These are phyloP conservation scores for Puccinia triticina DNA, from an alignment of 1,284 basidiomycete genomes.

Conservation along the genomic window DNA sequence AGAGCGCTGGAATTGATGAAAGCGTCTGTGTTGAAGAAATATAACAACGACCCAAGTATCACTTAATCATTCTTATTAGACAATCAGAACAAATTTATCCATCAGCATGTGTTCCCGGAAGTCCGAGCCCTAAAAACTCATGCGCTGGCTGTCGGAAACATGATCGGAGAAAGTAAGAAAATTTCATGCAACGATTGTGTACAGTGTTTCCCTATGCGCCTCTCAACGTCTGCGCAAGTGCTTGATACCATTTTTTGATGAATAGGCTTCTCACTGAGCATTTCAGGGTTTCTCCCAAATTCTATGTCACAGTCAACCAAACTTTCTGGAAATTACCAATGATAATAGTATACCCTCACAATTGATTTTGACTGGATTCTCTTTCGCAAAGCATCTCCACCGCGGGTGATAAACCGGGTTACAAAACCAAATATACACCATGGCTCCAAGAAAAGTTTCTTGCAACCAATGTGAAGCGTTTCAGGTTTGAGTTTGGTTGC, in stretches of 20 bases:
- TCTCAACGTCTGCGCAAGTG: neutral
- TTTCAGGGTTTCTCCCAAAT: neutral
- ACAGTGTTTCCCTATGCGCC: neutral
- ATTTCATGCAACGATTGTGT: neutral
- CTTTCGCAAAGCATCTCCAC: neutral
- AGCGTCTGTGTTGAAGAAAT: slow-evolving; percentile 32
- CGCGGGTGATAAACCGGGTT: too few species aligned
- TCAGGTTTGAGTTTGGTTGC: too few species aligned
- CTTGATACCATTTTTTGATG: neutral
- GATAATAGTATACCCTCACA: neutral
- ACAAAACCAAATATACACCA: too few species aligned
- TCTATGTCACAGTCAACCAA: neutral
- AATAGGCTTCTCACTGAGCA: neutral
- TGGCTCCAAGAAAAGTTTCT: too few species aligned
- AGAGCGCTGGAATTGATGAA: slow-evolving; percentile 6
- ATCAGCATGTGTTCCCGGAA: neutral
- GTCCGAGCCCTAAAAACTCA: neutral
- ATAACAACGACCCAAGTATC: neutral
- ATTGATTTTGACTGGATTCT: neutral
- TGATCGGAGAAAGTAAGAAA: neutral
- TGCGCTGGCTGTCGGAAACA: too few species aligned
- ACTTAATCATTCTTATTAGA: neutral
- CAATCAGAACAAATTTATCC: neutral
- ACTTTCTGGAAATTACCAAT: slow-evolving; percentile 25
- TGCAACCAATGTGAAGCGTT: too few species aligned